phyloP scores from a whole-genome alignment of 441 rosid genomes.

The Gossypium davidsonii region DNA sequence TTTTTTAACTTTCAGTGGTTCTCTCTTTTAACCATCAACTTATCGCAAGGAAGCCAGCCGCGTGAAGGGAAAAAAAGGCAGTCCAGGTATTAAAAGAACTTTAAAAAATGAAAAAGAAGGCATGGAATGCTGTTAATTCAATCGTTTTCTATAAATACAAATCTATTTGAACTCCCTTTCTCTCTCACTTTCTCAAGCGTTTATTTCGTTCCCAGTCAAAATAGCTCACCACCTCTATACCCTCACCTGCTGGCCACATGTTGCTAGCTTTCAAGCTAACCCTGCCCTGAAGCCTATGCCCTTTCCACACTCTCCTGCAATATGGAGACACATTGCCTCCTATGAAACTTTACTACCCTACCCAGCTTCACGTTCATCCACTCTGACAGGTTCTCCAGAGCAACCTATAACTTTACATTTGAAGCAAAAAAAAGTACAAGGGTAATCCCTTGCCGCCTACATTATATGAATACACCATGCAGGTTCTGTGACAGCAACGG shows the following conservation, averaged over 20 bases:
- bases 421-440: constrained; percentile 40
- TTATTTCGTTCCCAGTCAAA: background rate
- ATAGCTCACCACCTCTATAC: constrained; percentile 43
- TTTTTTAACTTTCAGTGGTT: background rate
- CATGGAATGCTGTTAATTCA: background rate
- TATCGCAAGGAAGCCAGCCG: background rate
- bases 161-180: background rate
- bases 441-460: constrained; percentile 54
- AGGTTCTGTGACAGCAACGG: constrained; percentile 48
- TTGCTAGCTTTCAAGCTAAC: constrained; percentile 71
- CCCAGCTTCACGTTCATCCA: constrained; percentile 57
- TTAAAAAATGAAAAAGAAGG: background rate
- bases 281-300: constrained; percentile 51
- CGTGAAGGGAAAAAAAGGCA: background rate
- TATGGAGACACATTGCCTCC: constrained; percentile 33
- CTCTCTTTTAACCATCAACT: background rate
- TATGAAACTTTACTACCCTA: constrained; percentile 57
- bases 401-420: constrained; percentile 34
- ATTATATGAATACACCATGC: constrained; percentile 79
- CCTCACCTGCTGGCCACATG: constrained; percentile 79
- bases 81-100: background rate
- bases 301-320: constrained; percentile 42
- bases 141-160: background rate
- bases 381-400: constrained; percentile 26
- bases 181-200: background rate